Base-by-base conservation (phyloP, 1,139 yeast species). In the Kodamaea plutei region DNA sequence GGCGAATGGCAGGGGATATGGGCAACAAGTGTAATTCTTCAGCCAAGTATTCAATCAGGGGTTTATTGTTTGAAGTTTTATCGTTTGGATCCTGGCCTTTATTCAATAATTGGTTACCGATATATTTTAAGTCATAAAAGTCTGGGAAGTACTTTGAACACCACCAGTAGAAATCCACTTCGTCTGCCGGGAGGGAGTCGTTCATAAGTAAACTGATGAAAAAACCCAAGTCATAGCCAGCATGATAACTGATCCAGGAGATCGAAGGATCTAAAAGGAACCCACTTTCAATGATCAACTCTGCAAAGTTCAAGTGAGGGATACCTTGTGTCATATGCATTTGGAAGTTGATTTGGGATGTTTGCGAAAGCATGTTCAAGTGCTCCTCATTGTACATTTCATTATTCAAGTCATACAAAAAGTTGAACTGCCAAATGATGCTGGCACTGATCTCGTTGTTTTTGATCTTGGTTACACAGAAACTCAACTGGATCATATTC, bases 141-240 rank as follows among this genome's bases (percentile, higher is more conserved):
- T 74, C 78, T 13, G 96, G 96, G 64, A 91, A 85, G 52, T 75
- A 87, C 36, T 76, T 69, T 27, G 69, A 60, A 32, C 88, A 69
- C 71, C 88, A 77, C 68, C 79, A 69, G 41, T 81, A 70, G 50
- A 87, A 91, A 26, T 83, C 95, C 25, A 76, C 73, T 52, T 84
- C 93, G 44, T 81, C 87, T 14, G 74, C 76, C 1, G 97, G 97
- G 64, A 91, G 82, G 30, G 70, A 65, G 37, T 76, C 74, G 55
- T 87, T 85, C 44, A 82, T 76, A 54, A 91, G 68, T 41, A 88
- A 67, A 34, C 95, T 79, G 23, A 88, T 64, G 41, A 91, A 66
- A 55, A 89, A 89, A 2, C 98, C 98, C 52, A 89, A 74, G 57
- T 91, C 98, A 57, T 91, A 91, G 10, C 97, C 98, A 1, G 88